Evolutionary conservation across 1,284 basidiomycete species (phyloP).

Genomic region (Boletus mariae): DNA sequence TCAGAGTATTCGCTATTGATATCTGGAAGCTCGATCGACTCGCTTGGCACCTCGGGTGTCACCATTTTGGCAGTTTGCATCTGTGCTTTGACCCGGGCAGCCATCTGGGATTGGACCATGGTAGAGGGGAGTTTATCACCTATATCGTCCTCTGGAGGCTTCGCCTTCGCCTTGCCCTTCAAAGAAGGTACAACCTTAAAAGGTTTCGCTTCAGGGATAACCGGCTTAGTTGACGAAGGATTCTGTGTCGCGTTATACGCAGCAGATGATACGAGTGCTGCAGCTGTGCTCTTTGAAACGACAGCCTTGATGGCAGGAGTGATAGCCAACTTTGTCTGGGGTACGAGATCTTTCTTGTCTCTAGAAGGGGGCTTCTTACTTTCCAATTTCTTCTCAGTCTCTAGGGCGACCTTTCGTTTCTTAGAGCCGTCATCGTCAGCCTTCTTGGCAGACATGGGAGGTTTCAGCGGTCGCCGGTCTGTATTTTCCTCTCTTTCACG

Average conservation of each 20-base stretch:
- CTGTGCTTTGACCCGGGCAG: conserved; percentile 63
- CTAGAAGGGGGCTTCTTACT: conserved; percentile 53
- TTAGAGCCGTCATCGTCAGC: conserved; percentile 66
- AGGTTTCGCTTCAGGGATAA: conserved; percentile 33
- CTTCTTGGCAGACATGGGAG: conserved; percentile 47
- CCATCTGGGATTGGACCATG: conserved; percentile 62
- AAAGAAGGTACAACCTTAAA: conserved; percentile 32
- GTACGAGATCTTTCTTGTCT: conserved; percentile 38
- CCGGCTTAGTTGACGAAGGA: conserved; percentile 23
- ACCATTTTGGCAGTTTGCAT: conserved; percentile 56
- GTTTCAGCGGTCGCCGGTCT: conserved; percentile 56
- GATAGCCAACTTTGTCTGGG: conserved; percentile 33
- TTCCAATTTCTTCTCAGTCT: conserved; percentile 56
- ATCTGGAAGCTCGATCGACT: conserved; percentile 88
- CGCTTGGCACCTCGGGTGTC: conserved; percentile 55
- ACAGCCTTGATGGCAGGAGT: conserved; percentile 34
- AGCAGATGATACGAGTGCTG: conserved; percentile 33
- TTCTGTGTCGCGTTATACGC: conserved; percentile 35
- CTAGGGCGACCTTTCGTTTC: conserved; percentile 59
- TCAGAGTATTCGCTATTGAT: conserved; percentile 95
- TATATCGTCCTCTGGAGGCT: conserved; percentile 44
- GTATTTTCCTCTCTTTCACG: conserved; percentile 72
- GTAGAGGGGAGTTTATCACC: conserved; percentile 53
- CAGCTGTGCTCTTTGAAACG: conserved; percentile 20
- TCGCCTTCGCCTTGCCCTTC: conserved; percentile 52